A percentile compares a stretch with the other conserved stretches of the same genome.
phyloP scores from a whole-genome alignment of 345 rosid species.

The Populus tremula region DNA sequence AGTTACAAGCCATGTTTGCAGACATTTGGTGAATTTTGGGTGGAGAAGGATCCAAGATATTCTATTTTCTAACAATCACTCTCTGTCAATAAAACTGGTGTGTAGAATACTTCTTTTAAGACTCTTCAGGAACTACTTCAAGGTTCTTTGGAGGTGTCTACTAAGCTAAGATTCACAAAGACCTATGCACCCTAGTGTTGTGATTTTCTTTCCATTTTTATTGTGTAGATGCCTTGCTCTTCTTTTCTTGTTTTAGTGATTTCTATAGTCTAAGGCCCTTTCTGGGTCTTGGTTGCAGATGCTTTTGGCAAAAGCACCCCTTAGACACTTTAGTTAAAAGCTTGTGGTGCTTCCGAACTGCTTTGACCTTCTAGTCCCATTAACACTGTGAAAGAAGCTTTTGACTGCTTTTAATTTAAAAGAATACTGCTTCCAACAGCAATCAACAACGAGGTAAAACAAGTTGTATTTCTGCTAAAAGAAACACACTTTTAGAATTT shows the following conservation, averaged over 20 bases:
- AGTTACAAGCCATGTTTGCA: neutral
- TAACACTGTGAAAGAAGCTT: neutral
- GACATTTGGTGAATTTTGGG: neutral
- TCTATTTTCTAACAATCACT: neutral
- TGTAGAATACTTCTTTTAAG: neutral
- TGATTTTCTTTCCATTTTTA: neutral
- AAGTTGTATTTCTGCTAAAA: neutral
- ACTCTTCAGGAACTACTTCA: neutral
- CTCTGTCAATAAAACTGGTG: neutral
- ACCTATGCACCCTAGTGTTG: neutral
- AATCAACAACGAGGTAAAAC: neutral
- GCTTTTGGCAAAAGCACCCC: neutral
- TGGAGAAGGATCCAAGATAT: neutral
- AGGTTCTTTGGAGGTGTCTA: neutral
- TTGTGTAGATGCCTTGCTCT: neutral
- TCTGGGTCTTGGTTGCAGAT: neutral
- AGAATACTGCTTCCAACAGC: neutral
- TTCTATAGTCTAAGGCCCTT: neutral
- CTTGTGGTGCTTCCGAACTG: neutral
- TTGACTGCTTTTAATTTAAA: neutral
- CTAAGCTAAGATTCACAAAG: neutral
- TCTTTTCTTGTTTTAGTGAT: neutral
- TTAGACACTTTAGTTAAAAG: neutral
- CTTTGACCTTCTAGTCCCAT: neutral
- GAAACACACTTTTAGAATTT: neutral